Base-by-base conservation (phyloP, 2,329 filamentous ascomycete species). In the Dactylellina haptotyla region DNA sequence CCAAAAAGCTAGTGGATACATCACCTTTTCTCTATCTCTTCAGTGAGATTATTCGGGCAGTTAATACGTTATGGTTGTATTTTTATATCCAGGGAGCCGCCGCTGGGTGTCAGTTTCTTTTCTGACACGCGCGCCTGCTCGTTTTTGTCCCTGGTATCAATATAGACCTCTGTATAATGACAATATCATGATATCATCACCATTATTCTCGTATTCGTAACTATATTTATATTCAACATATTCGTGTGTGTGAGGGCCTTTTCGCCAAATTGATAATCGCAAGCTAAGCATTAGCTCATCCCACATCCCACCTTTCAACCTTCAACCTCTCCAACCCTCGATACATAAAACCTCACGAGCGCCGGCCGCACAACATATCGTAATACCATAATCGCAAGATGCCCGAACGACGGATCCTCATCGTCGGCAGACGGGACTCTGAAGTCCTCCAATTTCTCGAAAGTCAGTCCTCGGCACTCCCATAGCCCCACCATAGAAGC, bases 381-480 rank as follows among this genome's bases (percentile, higher is more conserved):
- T 18, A 26, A 25, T 8, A 26, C 62, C 3, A 75, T 73, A 50
- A 62, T 66, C 10, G 66, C 8, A 10, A 16, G 30, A 73, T 73
- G 69, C 69, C 69, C 30, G 69, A 73, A 50, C 53, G 77, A 30
- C 75, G 77, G 12, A 77, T 78, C 58, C 76, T 78, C 65, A 70
- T 78, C 53, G 75, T 78, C 25, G 76, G 77, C 16, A 61, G 67
- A 28, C 61, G 66, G 16, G 62, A 69, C 25, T 76, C 77, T n/a
- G 77, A 75, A 51, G 71, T 78, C 59, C 75, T 78, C 23, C 54
- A 58, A 34, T 75, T 78, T 59, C 70, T 78, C 30, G 76, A 78
- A 76, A 23, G 76, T 76, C 32, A 18, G 26, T 53, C 41, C 14
- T 28, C 23, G 12, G 23, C 32, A 48, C 10, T 23, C 5, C n/a